Evolutionary conservation across 441 rosid genomes (phyloP).

Genomic region (Populus tomentosa): DNA sequence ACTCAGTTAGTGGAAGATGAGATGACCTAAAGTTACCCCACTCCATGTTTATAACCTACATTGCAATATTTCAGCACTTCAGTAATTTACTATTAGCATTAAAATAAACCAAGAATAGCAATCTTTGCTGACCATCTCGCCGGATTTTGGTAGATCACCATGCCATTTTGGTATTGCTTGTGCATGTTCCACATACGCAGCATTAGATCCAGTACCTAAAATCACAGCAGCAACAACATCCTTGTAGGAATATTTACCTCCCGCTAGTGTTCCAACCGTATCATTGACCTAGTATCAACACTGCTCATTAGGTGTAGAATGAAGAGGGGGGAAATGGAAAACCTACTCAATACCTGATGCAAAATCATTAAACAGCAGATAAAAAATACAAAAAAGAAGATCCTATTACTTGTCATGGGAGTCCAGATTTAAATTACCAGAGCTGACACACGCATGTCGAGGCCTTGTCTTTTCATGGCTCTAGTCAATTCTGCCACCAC

Average conservation of each 20-base stretch:
- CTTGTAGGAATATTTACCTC: constrained; percentile 71
- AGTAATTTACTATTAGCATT: not conserved
- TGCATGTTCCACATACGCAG: constrained; percentile 85
- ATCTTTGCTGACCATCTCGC: constrained; percentile 63
- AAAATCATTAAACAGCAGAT: not conserved
- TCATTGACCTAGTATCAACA: constrained; percentile 73
- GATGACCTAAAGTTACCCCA: constrained; percentile 83
- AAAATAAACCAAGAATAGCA: not conserved
- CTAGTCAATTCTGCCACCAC: constrained; percentile 75
- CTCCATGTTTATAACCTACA: constrained; percentile 82
- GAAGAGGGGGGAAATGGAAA: not conserved
- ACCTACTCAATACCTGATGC: not conserved
- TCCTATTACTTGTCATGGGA: not conserved
- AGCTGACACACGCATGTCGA: constrained; percentile 83
- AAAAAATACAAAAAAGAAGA: not conserved
- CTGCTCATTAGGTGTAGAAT: not conserved
- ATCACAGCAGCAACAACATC: constrained; percentile 86
- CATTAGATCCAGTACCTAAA: constrained; percentile 92
- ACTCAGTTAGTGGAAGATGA: constrained; percentile 69
- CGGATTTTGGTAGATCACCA: constrained; percentile 75
- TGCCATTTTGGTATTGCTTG: constrained; percentile 95
- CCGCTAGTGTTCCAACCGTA: constrained; percentile 90
- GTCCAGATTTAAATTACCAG: constrained; percentile 49
- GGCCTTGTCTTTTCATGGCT: constrained; percentile 72
- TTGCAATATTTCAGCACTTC: not conserved